These are phyloP conservation scores for Cytospora mali DNA, from an alignment of 2,329 filamentous ascomycete genomes.

Conservation along the genomic window DNA sequence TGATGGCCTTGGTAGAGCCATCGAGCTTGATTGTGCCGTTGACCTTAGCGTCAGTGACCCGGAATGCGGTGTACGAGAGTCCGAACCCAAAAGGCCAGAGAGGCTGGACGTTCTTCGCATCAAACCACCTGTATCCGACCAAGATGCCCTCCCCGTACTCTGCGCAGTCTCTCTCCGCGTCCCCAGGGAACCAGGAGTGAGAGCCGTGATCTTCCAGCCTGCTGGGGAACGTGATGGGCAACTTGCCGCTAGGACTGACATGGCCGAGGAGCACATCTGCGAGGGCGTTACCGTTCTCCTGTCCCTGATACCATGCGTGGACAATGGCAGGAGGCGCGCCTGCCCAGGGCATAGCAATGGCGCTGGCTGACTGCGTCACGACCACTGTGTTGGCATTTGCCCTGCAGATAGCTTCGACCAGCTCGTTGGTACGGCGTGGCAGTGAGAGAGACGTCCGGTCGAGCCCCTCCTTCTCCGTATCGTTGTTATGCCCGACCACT, in stretches of 20 bases:
- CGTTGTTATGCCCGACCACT: slow-evolving; percentile 58
- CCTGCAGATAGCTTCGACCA: slow-evolving; percentile 52
- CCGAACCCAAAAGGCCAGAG: slow-evolving; percentile 82
- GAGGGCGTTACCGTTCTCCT: slow-evolving; percentile 64
- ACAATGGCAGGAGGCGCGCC: slow-evolving; percentile 34
- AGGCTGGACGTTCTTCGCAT: slow-evolving; percentile 65
- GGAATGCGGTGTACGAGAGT: slow-evolving; percentile 74
- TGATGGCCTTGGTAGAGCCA: not conserved
- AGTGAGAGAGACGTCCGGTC: slow-evolving; percentile 28
- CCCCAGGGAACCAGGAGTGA: slow-evolving; percentile 38
- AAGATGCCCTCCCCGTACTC: slow-evolving; percentile 82
- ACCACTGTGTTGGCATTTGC: slow-evolving; percentile 58
- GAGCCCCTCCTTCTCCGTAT: slow-evolving; percentile 29
- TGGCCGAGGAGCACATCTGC: slow-evolving; percentile 63
- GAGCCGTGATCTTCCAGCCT: slow-evolving; percentile 61
- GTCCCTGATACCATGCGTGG: slow-evolving; percentile 61
- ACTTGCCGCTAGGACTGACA: slow-evolving; percentile 61
- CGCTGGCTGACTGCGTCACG: slow-evolving; percentile 61
- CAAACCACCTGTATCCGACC: slow-evolving; percentile 80
- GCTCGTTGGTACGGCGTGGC: slow-evolving; percentile 26
- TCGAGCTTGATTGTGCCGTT: not conserved
- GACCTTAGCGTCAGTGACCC: slow-evolving; percentile 30
- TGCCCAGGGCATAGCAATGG: slow-evolving; percentile 52
- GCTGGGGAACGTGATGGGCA: slow-evolving; percentile 62
- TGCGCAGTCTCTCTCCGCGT: not conserved